A percentile compares a stretch with the other conserved stretches of the same genome.
These are phyloP conservation scores for Boehmeria nivea DNA, from an alignment of 306 rosid species.

Conservation along the genomic window DNA sequence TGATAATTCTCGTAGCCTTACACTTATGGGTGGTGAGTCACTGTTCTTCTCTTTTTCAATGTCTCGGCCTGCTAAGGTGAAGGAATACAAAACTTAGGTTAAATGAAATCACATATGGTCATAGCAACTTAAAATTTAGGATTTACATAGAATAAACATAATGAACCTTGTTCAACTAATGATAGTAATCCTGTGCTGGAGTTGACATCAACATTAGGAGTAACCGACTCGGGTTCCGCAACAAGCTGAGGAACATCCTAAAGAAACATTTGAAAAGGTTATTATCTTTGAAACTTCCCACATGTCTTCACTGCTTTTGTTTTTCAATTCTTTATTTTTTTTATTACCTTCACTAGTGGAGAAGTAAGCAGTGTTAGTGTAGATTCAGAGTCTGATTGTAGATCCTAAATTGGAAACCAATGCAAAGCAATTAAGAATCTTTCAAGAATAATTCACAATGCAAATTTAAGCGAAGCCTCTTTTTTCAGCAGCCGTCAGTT, in stretches of 20 bases:
- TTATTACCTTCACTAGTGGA: too few species aligned
- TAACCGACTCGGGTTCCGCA: constrained; percentile 28
- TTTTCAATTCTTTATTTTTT: too few species aligned
- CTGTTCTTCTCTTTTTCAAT: constrained; percentile 39
- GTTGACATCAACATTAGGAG: constrained; percentile 15
- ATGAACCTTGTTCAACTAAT: constrained; percentile 44
- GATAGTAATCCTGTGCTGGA: constrained; percentile 13
- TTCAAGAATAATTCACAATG: not conserved
- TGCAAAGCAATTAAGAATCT: not conserved
- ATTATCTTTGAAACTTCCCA: not conserved
- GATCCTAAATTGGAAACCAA: constrained; percentile 24
- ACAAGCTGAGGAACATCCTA: constrained; percentile 31
- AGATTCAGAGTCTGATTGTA: constrained; percentile 22
- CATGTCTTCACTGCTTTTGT: too few species aligned
- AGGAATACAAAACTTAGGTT: not conserved
- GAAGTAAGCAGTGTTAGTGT: too few species aligned
- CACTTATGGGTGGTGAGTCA: constrained; percentile 69
- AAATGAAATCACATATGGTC: constrained; percentile 1
- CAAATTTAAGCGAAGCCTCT: too few species aligned
- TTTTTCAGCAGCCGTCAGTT: too few species aligned
- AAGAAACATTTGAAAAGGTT: not conserved
- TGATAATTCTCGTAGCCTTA: constrained; percentile 54
- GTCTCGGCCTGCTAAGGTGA: constrained; percentile 26
- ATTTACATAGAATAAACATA: constrained; percentile 8
- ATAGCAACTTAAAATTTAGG: constrained; percentile 4